Base-by-base conservation (phyloP, 495 filamentous ascomycete species). In the Aspergillus nidulans region DNA sequence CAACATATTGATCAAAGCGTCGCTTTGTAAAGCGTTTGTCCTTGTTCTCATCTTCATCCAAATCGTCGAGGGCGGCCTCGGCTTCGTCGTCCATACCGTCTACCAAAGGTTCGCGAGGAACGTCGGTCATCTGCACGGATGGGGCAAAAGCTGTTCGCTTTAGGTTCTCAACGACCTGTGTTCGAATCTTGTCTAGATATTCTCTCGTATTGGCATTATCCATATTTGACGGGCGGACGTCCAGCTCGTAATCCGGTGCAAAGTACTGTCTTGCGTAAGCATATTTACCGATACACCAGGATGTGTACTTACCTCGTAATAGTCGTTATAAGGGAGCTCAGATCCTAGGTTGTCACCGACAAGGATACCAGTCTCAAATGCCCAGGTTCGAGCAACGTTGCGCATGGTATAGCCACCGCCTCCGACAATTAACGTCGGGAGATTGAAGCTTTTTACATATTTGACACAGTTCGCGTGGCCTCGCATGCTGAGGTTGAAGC, bases 371-470 rank as follows among this genome's bases (percentile, higher is more conserved):
- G 94, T 97, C 69, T 99, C 94, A 66, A 84, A 97, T 5, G 94
- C 92, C 94, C 94, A 99, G 5, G 94, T 96, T 52, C 95, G 86
- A 19, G 92, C 89, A 25, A 99, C 94, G 57, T 99, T 99, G 24
- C 94, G 85, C 94, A 99, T 99, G 7, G 95, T 99, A 69, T 99
- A 99, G 19, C 94, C 94, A 62, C 94, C 94, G 32, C 94, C 94
- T 32, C 94, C 94, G 10, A 99, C 80, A 7, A 99, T 89, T 46
- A 99, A 77, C 10, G 91, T 92, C 0, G 95, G 94, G 47, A 96
- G 77, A 53, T 87, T 85, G 74, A 97, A 99, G 63, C 83, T 87
- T 72, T 95, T 95, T 34, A 99, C 90, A 60, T 86, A 99, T 52
- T 88, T 89, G 38, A 99, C 94, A 64, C 94, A 99, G 73, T 97